These are phyloP conservation scores for Penicillium taxi DNA, from an alignment of 495 filamentous ascomycete species.

Conservation along the genomic window DNA sequence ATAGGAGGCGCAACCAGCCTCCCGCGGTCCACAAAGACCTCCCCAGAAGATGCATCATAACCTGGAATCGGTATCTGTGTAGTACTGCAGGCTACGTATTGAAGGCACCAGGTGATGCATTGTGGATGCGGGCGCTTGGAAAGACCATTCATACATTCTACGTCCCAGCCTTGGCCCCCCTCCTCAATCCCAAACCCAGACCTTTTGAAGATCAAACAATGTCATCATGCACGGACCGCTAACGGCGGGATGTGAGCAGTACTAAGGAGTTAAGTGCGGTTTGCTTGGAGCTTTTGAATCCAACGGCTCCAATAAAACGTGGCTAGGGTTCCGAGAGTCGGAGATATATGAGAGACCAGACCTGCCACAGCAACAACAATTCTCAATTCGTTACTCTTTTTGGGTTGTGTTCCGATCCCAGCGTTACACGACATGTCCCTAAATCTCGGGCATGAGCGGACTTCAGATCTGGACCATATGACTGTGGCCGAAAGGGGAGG, in stretches of 20 bases:
- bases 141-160: background rate
- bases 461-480: slow-evolving; percentile 20
- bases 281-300: background rate
- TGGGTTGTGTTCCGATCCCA: slow-evolving; percentile 10
- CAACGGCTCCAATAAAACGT: slow-evolving; percentile 13
- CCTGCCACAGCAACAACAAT: background rate
- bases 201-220: too few relatives aligned
- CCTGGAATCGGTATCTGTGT: too few relatives aligned
- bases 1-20: too few relatives aligned
- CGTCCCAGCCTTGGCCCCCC: too few relatives aligned
- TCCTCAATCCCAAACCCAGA: too few relatives aligned
- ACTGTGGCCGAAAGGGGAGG: background rate
- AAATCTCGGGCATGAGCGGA: slow-evolving; percentile 10
- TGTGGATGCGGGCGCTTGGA: slow-evolving; percentile 7
- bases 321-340: slow-evolving; percentile 4
- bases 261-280: background rate
- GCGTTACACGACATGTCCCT: slow-evolving; percentile 15
- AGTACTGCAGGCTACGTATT: too few relatives aligned
- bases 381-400: background rate
- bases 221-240: slow-evolving; percentile 1
- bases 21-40: too few relatives aligned
- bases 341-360: slow-evolving; percentile 6
- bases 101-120: slow-evolving; percentile 7
- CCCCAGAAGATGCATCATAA: too few relatives aligned
- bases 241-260: background rate